These are phyloP conservation scores for Crucihimalaya himalaica DNA, from an alignment of 345 rosid genomes.

Conservation along the genomic window DNA sequence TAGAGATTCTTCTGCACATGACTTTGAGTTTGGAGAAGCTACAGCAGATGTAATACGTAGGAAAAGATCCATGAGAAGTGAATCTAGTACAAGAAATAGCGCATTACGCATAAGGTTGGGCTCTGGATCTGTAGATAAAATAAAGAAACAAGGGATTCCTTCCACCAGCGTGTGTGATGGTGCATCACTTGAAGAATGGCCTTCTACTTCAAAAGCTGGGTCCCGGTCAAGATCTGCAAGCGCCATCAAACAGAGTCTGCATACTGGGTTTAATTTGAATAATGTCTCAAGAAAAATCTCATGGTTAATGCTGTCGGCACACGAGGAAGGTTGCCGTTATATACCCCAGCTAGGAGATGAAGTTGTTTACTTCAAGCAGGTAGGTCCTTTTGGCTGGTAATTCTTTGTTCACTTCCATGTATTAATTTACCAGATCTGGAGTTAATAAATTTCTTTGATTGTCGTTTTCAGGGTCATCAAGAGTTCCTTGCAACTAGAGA, in stretches of 20 bases:
- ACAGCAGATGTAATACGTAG: constrained; percentile 54
- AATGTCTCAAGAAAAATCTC: constrained; percentile 53
- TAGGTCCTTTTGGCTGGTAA: constrained; percentile 28
- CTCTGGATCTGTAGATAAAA: constrained; percentile 46
- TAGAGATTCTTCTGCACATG: constrained; percentile 38
- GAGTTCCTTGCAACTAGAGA: constrained; percentile 52
- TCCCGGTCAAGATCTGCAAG: constrained; percentile 61
- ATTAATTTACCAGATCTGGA: constrained; percentile 12
- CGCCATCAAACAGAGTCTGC: constrained; percentile 38
- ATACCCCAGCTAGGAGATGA: constrained; percentile 93
- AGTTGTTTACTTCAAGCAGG: constrained; percentile 92
- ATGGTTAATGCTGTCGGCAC: constrained; percentile 86
- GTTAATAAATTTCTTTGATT: constrained; percentile 25
- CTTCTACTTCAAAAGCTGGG: constrained; percentile 55
- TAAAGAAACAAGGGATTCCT: constrained; percentile 42
- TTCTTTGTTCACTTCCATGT: constrained; percentile 2
- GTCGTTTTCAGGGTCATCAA: constrained; percentile 78
- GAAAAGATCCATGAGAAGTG: constrained; percentile 66
- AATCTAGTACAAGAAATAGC: constrained; percentile 40
- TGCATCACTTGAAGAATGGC: constrained; percentile 59
- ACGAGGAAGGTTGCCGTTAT: constrained; percentile 86
- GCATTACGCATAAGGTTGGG: constrained; percentile 43
- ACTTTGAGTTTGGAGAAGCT: constrained; percentile 42
- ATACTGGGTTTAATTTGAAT: constrained; percentile 44
- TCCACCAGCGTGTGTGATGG: constrained; percentile 42